Evolutionary conservation across 2,329 filamentous ascomycete species (phyloP).

Genomic region (Botrytis hyacinthi): DNA sequence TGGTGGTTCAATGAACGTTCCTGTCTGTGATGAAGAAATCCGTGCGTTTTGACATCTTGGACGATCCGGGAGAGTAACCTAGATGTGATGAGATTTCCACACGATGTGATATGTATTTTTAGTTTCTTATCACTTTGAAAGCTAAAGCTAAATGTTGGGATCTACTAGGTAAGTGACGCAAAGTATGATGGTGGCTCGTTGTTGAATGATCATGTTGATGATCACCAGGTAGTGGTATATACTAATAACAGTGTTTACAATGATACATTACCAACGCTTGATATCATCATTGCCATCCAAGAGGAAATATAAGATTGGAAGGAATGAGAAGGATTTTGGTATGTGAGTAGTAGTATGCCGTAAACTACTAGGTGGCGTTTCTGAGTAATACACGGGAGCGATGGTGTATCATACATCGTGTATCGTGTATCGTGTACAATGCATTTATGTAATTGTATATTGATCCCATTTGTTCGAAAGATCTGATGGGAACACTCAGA

Average conservation of each 20-base stretch:
- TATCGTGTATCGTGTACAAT: background rate
- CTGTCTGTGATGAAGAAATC: slow-evolving; percentile 8
- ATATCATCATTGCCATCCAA: background rate
- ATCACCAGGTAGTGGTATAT: background rate
- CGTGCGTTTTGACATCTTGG: slow-evolving; percentile 3
- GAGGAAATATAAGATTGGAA: slow-evolving; percentile 1
- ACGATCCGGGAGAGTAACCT: slow-evolving; percentile 3
- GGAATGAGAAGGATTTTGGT: slow-evolving; percentile 16
- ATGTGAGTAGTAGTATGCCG: background rate
- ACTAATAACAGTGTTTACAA: background rate
- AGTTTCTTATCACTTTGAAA: background rate
- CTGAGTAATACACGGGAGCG: slow-evolving; percentile 6
- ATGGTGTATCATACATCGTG: background rate
- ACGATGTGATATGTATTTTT: slow-evolving; percentile 1
- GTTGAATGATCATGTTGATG: background rate
- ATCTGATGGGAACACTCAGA: no score
- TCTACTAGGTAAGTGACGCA: background rate
- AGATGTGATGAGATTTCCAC: slow-evolving; percentile 15
- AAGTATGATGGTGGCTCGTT: background rate
- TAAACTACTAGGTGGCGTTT: background rate
- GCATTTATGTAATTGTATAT: background rate
- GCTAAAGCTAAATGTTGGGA: background rate
- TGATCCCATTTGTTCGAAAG: slow-evolving; percentile 12
- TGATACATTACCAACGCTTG: background rate
- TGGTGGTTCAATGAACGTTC: background rate